phyloP scores from a whole-genome alignment of 2,329 filamentous ascomycete species.

The Didymella keratinophila region DNA sequence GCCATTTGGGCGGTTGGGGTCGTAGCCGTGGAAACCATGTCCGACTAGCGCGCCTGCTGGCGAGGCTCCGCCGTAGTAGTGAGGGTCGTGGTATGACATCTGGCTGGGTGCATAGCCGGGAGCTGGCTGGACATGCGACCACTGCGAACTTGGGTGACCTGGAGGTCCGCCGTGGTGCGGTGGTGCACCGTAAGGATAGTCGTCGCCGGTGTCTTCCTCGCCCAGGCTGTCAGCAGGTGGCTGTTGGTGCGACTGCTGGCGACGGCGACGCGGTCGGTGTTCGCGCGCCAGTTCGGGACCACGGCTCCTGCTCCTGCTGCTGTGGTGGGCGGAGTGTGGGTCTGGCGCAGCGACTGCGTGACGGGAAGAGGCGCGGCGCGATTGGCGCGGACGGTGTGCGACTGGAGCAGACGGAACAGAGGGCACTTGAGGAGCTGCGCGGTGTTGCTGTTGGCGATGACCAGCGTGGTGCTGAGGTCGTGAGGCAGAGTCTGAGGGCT shows the following conservation, averaged over 20 bases:
- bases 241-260: slow-evolving; percentile 46
- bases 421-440: slow-evolving; percentile 28
- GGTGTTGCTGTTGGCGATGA: slow-evolving; percentile 29
- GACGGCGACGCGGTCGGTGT: slow-evolving; percentile 41
- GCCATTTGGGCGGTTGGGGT: slow-evolving; percentile 37
- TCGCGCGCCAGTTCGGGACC: slow-evolving; percentile 31
- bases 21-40: slow-evolving; percentile 43
- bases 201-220: slow-evolving; percentile 53
- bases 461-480: slow-evolving; percentile 39
- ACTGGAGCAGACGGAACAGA: slow-evolving; percentile 42
- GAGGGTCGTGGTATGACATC: slow-evolving; percentile 47
- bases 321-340: slow-evolving; percentile 45
- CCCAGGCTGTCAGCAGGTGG: slow-evolving; percentile 12
- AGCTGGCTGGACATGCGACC: slow-evolving; percentile 48
- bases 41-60: slow-evolving; percentile 44
- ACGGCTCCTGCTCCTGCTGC: slow-evolving; percentile 44
- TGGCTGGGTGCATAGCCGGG: slow-evolving; percentile 50
- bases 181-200: slow-evolving; percentile 52
- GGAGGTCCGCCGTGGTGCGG: slow-evolving; percentile 39
- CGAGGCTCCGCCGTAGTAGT: slow-evolving; percentile 35
- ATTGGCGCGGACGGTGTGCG: slow-evolving; percentile 48
- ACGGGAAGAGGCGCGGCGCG: slow-evolving; percentile 52
- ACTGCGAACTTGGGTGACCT: slow-evolving; percentile 48
- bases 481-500: slow-evolving; percentile 60
- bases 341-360: slow-evolving; percentile 44